These are phyloP conservation scores for Leccinellum albellum DNA, from an alignment of 768 basidiomycete genomes.

Conservation along the genomic window DNA sequence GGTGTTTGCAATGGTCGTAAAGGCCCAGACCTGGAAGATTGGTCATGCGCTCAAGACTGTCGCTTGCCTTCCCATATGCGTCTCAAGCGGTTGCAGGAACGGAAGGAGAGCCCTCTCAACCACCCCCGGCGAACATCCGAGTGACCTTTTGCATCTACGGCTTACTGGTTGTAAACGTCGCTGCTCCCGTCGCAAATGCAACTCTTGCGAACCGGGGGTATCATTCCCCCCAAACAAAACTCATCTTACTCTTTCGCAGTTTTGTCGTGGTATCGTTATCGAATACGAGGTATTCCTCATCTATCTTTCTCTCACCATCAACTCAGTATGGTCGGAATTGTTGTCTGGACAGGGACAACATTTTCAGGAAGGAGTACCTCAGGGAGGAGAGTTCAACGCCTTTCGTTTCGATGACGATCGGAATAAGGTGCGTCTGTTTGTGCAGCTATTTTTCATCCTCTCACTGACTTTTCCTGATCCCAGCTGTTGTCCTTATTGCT, in stretches of 20 bases:
- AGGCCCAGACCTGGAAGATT: slow-evolving; percentile 49
- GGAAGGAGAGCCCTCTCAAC: slow-evolving; percentile 40
- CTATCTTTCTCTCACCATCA: slow-evolving; percentile 67
- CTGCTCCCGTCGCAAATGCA: slow-evolving; percentile 59
- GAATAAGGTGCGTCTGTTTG: slow-evolving; percentile 55
- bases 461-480: neutral
- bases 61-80: slow-evolving; percentile 49
- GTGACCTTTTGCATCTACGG: slow-evolving; percentile 66
- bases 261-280: slow-evolving; percentile 68
- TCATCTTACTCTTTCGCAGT: slow-evolving; percentile 33
- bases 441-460: neutral
- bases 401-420: slow-evolving; percentile 56
- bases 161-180: slow-evolving; percentile 62
- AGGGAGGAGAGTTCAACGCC: slow-evolving; percentile 56
- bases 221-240: neutral
- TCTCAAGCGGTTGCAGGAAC: slow-evolving; percentile 38
- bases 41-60: slow-evolving; percentile 59
- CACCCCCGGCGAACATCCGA: slow-evolving; percentile 57
- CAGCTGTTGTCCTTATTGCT: slow-evolving; percentile 47
- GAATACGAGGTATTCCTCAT: slow-evolving; percentile 69
- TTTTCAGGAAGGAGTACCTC: slow-evolving; percentile 84
- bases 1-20: slow-evolving; percentile 34
- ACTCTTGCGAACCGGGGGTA: slow-evolving; percentile 75
- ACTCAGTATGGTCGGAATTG: slow-evolving; percentile 74
- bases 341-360: slow-evolving; percentile 90